Evolutionary conservation across 495 filamentous ascomycete genomes (phyloP).

Genomic region (Penicillium cinerascens): DNA sequence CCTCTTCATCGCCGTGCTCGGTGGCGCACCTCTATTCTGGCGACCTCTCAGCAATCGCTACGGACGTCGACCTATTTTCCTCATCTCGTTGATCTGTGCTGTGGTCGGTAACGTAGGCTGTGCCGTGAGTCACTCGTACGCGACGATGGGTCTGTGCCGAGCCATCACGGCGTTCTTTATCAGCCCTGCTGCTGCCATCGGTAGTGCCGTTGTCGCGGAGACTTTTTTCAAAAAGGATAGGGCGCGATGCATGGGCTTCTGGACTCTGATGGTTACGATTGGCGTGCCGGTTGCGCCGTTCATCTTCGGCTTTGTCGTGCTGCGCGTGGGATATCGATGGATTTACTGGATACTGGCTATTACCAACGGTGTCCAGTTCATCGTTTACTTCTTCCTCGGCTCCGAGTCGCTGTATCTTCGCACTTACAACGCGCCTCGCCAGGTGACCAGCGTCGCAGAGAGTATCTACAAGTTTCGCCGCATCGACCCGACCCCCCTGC

Average conservation of each 20-base stretch:
- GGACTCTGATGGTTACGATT: constrained; percentile 36
- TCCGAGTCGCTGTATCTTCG: constrained; percentile 53
- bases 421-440: constrained; percentile 2
- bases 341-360: constrained; percentile 23
- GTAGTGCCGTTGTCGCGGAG: constrained; percentile 46
- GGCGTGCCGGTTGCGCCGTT: constrained; percentile 47
- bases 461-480: constrained; percentile 43
- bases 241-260: constrained; percentile 46
- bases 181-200: constrained; percentile 40
- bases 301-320: constrained; percentile 46
- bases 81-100: constrained; percentile 44
- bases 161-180: constrained; percentile 50
- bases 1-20: constrained; percentile 50
- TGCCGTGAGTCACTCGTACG: constrained; percentile 39
- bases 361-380: constrained; percentile 51
- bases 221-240: constrained; percentile 45
- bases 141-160: constrained; percentile 37
- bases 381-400: constrained; percentile 51
- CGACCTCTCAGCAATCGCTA: constrained; percentile 51
- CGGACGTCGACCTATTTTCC: constrained; percentile 51
- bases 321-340: constrained; percentile 34
- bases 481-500: constrained; percentile 48
- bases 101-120: constrained; percentile 50
- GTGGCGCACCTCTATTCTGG: constrained; percentile 50
- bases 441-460: constrained; percentile 14